phyloP scores from a whole-genome alignment of 2,329 filamentous ascomycete genomes.

The Westerdykella ornata region DNA sequence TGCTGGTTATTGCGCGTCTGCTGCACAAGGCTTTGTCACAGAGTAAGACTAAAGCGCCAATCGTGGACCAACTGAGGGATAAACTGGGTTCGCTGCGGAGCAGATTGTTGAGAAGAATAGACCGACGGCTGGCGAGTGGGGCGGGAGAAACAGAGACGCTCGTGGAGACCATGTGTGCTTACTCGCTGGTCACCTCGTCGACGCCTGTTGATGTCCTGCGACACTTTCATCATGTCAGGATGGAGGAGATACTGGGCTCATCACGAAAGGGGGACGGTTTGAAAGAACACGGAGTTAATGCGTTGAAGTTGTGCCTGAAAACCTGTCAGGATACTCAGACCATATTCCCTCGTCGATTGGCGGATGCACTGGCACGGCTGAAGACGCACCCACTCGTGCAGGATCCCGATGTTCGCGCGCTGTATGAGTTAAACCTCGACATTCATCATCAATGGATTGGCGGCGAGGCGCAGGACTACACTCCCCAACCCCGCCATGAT shows the following conservation, averaged over 20 bases:
- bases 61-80: slow-evolving; percentile 58
- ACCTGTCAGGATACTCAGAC: slow-evolving; percentile 73
- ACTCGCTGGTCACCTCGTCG: slow-evolving; percentile 73
- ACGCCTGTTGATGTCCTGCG: slow-evolving; percentile 71
- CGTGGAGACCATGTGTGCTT: slow-evolving; percentile 70
- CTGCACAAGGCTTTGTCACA: slow-evolving; percentile 67
- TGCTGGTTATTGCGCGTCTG: slow-evolving; percentile 66
- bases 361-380: slow-evolving; percentile 60
- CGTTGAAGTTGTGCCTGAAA: slow-evolving; percentile 65
- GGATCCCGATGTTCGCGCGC: slow-evolving; percentile 58
- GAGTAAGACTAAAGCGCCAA: slow-evolving; percentile 38
- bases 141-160: slow-evolving; percentile 44
- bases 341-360: slow-evolving; percentile 65
- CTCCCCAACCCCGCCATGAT: slow-evolving; percentile 78
- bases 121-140: slow-evolving; percentile 44
- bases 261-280: slow-evolving; percentile 49
- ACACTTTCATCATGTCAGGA: slow-evolving; percentile 69
- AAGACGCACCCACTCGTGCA: slow-evolving; percentile 65
- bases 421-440: slow-evolving; percentile 70
- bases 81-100: slow-evolving; percentile 57
- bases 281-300: slow-evolving; percentile 52
- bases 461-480: slow-evolving; percentile 76
- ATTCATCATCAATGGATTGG: slow-evolving; percentile 73
- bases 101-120: slow-evolving; percentile 59
- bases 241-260: slow-evolving; percentile 58